These are phyloP conservation scores for Galerina marginata DNA, from an alignment of 768 basidiomycete species.

Conservation along the genomic window DNA sequence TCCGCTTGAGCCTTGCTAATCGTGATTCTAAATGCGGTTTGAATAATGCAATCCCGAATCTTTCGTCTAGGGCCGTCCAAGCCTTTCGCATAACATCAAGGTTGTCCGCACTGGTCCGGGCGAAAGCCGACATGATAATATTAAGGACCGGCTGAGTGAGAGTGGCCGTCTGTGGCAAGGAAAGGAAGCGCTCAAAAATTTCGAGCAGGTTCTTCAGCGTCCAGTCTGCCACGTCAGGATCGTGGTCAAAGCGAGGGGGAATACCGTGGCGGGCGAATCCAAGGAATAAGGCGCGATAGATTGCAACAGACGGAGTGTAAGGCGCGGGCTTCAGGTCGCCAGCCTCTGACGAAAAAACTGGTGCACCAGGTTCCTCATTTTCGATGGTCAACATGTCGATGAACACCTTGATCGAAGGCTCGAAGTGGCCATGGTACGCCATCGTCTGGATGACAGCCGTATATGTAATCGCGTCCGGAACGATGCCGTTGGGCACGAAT, in stretches of 20 bases:
- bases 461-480: slow-evolving; percentile 72
- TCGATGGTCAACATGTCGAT: slow-evolving; percentile 66
- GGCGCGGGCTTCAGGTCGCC: slow-evolving; percentile 30
- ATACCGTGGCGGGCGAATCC: slow-evolving; percentile 72
- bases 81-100: slow-evolving; percentile 53
- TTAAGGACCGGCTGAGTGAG: slow-evolving; percentile 57
- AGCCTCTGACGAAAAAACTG: slow-evolving; percentile 30
- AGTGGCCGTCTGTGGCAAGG: slow-evolving; percentile 49
- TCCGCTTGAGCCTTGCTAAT: slow-evolving; percentile 42
- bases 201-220: slow-evolving; percentile 57
- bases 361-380: slow-evolving; percentile 42
- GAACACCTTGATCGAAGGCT: slow-evolving; percentile 59
- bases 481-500: slow-evolving; percentile 42
- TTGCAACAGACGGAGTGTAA: slow-evolving; percentile 51
- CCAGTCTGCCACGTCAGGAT: slow-evolving; percentile 49
- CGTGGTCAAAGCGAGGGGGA: slow-evolving; percentile 19
- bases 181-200: slow-evolving; percentile 67
- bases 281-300: slow-evolving; percentile 76
- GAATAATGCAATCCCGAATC: slow-evolving; percentile 52
- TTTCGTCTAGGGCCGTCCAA: slow-evolving; percentile 60
- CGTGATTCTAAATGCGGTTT: slow-evolving; percentile 46
- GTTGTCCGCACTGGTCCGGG: slow-evolving; percentile 62
- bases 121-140: slow-evolving; percentile 73
- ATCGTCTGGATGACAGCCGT: slow-evolving; percentile 70
- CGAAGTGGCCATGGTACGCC: slow-evolving; percentile 74